Evolutionary conservation across 805 yeast genomes (phyloP).

Genomic region (Monosporozyma servazzii): DNA sequence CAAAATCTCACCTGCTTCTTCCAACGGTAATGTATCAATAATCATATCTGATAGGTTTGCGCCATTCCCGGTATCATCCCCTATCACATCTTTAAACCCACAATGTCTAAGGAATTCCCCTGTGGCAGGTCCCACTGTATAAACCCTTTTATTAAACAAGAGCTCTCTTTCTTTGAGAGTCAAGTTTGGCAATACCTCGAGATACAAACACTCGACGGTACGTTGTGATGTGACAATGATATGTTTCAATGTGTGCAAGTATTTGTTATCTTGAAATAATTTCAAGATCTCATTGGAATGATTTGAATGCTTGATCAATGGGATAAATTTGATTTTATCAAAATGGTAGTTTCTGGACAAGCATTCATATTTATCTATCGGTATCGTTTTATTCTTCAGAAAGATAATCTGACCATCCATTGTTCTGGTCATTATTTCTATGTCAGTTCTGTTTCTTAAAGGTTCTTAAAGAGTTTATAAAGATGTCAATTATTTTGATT

Average conservation of each 20-base stretch:
- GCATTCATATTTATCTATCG: conserved; percentile 56
- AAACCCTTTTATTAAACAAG: conserved; percentile 47
- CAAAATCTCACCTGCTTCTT: conserved; percentile 32
- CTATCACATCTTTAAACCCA: conserved; percentile 63
- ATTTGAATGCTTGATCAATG: conserved; percentile 61
- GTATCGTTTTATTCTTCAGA: conserved; percentile 63
- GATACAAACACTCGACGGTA: conserved; percentile 72
- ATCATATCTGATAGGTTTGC: conserved; percentile 56
- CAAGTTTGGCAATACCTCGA: conserved; percentile 30
- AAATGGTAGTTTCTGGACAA: conserved; percentile 32
- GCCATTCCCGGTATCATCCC: conserved; percentile 75
- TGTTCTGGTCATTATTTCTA: background rate
- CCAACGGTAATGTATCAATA: conserved; percentile 24
- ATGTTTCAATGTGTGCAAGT: conserved; percentile 35
- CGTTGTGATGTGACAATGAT: conserved; percentile 82
- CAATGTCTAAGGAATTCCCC: conserved; percentile 42
- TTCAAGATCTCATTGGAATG: conserved; percentile 34
- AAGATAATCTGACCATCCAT: conserved; percentile 33
- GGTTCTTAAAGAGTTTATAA: too few species aligned
- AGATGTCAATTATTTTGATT: too few species aligned
- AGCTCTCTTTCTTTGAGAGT: conserved; percentile 8
- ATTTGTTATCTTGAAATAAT: conserved; percentile 37
- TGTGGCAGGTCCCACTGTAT: conserved; percentile 92
- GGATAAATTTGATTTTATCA: conserved; percentile 47
- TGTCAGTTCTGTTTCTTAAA: background rate